phyloP scores from a whole-genome alignment of 257 asterid species.

The Solanum lycopersicoides region DNA sequence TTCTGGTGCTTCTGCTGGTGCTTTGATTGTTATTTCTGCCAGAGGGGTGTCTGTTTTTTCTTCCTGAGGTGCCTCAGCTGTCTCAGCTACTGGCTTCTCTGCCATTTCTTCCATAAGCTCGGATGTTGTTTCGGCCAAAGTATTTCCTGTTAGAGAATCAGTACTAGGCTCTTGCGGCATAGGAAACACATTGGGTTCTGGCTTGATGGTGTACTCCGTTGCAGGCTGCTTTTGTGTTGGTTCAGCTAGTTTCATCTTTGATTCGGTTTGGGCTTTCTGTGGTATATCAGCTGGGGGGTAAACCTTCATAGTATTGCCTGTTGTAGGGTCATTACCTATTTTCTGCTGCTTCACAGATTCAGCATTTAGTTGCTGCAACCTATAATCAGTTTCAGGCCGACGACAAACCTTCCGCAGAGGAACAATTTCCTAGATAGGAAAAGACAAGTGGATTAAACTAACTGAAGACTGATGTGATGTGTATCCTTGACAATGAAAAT shows the following conservation, averaged over 20 bases:
- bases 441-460: neutral
- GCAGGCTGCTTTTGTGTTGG: constrained; percentile 1
- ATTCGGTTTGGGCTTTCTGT: neutral
- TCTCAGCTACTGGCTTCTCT: neutral
- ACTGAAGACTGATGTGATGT: neutral
- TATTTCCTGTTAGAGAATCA: constrained; percentile 14
- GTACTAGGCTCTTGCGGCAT: constrained; percentile 13
- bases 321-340: constrained; percentile 11
- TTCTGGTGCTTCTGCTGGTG: neutral
- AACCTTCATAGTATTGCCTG: constrained; percentile 12
- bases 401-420: constrained; percentile 51
- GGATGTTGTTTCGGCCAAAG: neutral
- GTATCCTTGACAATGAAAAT: neutral
- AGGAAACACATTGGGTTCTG: neutral
- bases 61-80: neutral
- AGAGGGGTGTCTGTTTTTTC: neutral
- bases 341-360: constrained; percentile 29
- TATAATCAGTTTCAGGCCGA: constrained; percentile 54
- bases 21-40: neutral
- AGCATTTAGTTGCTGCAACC: constrained; percentile 42
- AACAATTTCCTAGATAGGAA: constrained; percentile 56
- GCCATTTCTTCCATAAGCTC: constrained; percentile 1
- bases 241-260: neutral
- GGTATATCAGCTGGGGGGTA: constrained; percentile 8
- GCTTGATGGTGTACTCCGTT: neutral